A percentile compares a stretch with the other conserved stretches of the same genome.
phyloP scores from a whole-genome alignment of 495 filamentous ascomycete species.

The Pyrenula aspistea region DNA sequence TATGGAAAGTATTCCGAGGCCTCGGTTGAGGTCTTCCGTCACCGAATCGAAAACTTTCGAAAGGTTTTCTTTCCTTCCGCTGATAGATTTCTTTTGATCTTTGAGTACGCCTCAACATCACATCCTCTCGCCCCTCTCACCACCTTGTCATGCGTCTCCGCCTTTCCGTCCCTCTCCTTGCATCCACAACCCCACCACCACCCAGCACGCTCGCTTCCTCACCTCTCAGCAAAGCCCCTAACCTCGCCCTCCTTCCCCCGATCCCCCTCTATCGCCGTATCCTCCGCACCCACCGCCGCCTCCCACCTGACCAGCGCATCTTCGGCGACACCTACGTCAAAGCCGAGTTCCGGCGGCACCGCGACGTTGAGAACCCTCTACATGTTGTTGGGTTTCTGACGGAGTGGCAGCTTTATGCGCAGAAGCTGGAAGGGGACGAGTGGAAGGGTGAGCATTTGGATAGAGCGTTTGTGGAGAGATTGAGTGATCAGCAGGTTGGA shows the following conservation, averaged over 20 bases:
- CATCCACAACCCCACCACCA: constrained; percentile 18
- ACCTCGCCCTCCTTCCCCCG: constrained; percentile 75
- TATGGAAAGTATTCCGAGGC: not conserved
- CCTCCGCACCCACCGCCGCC: constrained; percentile 71
- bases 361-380: constrained; percentile 73
- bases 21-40: not conserved
- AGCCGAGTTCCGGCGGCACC: constrained; percentile 76
- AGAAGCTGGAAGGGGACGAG: constrained; percentile 71
- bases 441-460: constrained; percentile 77
- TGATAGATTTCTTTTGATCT: no score
- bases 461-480: constrained; percentile 67
- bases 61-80: no score
- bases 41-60: not conserved
- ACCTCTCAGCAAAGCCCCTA: constrained; percentile 37
- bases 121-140: no score
- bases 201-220: constrained; percentile 32
- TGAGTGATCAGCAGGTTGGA: constrained; percentile 92
- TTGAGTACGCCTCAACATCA: no score
- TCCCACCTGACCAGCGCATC: constrained; percentile 62
- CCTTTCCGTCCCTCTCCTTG: not conserved
- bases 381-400: constrained; percentile 93
- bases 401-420: constrained; percentile 92
- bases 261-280: constrained; percentile 82
- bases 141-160: not conserved
- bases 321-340: constrained; percentile 88